A percentile compares a stretch with the other conserved stretches of the same genome.
Evolutionary conservation across 129 eudicot genomes (phyloP).

Genomic region (Cynara cardunculus): DNA sequence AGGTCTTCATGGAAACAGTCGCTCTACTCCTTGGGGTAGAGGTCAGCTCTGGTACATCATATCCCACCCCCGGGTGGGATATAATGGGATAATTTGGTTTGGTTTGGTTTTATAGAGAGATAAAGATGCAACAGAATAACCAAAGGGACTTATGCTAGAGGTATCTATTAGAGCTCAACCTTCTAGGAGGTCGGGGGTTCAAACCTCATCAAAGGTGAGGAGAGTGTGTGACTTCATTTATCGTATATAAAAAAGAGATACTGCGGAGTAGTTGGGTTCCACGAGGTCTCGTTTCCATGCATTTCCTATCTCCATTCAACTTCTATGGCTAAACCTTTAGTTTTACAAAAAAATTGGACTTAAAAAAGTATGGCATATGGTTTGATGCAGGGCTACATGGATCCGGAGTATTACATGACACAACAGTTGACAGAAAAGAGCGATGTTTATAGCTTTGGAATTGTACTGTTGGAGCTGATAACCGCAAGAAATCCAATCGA

Average conservation of each 20-base stretch:
- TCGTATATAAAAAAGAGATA: neutral
- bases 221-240: neutral
- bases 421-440: conserved; percentile 61
- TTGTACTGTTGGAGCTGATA: conserved; percentile 58
- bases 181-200: neutral
- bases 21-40: neutral
- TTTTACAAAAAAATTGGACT: neutral
- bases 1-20: neutral
- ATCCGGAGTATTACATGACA: conserved; percentile 69
- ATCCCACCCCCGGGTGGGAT: too few species aligned
- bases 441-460: conserved; percentile 75
- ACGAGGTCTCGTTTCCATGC: neutral
- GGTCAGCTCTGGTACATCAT: too few species aligned
- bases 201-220: neutral
- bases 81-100: neutral
- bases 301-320: neutral
- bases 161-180: neutral
- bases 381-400: conserved; percentile 52
- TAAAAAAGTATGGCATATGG: neutral
- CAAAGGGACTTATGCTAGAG: neutral
- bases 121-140: neutral
- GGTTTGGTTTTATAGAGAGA: neutral
- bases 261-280: neutral
- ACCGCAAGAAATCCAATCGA: conserved; percentile 70
- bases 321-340: neutral